Percentiles rank a stretch among this genome's conserved stretches.
Conservation (phyloP, 257 asterid species). For the Buddleja alternifolia region DNA sequence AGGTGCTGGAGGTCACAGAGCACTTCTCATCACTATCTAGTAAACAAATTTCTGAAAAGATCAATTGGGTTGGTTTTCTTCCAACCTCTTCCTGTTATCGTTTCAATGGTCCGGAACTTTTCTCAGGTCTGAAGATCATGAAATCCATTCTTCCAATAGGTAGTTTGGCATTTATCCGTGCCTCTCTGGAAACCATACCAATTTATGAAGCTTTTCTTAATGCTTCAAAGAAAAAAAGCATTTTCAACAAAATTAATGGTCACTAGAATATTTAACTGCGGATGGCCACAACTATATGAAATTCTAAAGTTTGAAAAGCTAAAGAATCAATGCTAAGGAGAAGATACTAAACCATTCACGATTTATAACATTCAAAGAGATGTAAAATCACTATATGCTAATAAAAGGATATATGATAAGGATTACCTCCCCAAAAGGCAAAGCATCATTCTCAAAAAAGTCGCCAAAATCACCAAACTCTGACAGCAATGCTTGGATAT, state of each 20-base stretch:
- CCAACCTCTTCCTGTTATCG: slow-evolving; percentile 21
- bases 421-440: slow-evolving; percentile 97
- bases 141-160: neutral
- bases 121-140: slow-evolving; percentile 7
- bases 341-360: slow-evolving; percentile 8
- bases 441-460: slow-evolving; percentile 81
- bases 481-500: slow-evolving; percentile 82
- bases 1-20: neutral
- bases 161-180: slow-evolving; percentile 4
- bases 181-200: slow-evolving; percentile 14
- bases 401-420: slow-evolving; percentile 11
- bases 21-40: slow-evolving; percentile 7
- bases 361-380: neutral
- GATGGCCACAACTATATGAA: slow-evolving; percentile 10
- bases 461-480: slow-evolving; percentile 99
- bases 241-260: slow-evolving; percentile 2
- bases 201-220: slow-evolving; percentile 18
- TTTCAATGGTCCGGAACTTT: neutral
- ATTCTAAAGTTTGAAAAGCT: slow-evolving; percentile 12
- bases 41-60: neutral
- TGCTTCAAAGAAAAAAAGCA: slow-evolving; percentile 9
- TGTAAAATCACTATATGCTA: neutral
- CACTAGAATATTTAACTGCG: slow-evolving; percentile 5
- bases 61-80: neutral
- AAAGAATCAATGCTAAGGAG: neutral